A percentile compares a stretch with the other conserved stretches of the same genome.
Evolutionary conservation across 306 rosid genomes (phyloP).

Genomic region (Cucurbita argyrosperma): DNA sequence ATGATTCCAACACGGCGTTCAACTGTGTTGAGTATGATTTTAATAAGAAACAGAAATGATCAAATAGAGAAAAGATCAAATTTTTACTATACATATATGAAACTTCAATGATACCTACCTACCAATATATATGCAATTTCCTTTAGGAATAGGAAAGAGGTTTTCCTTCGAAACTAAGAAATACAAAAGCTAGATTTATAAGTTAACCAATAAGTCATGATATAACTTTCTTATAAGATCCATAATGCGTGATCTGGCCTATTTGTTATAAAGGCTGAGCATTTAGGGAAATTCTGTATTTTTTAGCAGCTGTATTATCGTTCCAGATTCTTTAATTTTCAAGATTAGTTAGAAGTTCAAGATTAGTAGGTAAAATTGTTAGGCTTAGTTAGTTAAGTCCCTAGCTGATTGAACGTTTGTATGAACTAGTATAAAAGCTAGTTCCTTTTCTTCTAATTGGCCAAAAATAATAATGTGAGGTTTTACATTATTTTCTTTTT

Average conservation of each 20-base stretch:
- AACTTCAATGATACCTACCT: background rate
- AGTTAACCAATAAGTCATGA: background rate
- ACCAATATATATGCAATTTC: background rate
- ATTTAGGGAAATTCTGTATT: too few species aligned
- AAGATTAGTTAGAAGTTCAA: too few species aligned
- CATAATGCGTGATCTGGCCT: background rate
- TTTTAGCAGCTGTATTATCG: too few species aligned
- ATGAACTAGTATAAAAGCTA: too few species aligned
- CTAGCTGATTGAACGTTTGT: too few species aligned
- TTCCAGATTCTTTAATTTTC: too few species aligned
- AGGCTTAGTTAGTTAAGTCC: too few species aligned
- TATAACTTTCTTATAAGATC: background rate
- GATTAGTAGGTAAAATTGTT: too few species aligned
- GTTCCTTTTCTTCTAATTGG: too few species aligned
- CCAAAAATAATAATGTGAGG: too few species aligned
- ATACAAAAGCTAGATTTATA: background rate
- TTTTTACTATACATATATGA: background rate
- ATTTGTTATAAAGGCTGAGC: too few species aligned
- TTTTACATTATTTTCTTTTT: background rate
- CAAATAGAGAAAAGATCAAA: background rate
- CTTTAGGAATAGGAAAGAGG: background rate
- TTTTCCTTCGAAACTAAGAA: background rate
- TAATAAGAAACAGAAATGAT: background rate
- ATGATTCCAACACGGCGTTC: slow-evolving; percentile 63
- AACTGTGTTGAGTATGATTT: slow-evolving; percentile 21